phyloP scores from a whole-genome alignment of 108 stramenopile genomes.

The Phaeodactylum tricornutum region DNA sequence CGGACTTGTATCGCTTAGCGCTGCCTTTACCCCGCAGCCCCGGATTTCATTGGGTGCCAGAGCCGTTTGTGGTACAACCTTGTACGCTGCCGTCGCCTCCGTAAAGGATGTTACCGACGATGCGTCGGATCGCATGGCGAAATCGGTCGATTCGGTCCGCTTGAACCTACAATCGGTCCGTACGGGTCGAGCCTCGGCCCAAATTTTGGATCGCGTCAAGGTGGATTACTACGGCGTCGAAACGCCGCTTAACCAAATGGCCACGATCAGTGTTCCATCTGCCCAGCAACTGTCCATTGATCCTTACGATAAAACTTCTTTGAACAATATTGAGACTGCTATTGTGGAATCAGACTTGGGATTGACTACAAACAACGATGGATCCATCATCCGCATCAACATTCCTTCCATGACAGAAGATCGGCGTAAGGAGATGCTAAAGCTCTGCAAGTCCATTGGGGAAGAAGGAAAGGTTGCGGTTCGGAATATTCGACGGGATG shows the following conservation, averaged over 20 bases:
- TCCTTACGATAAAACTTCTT: conserved; percentile 75
- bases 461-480: conserved; percentile 93
- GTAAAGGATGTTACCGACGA: conserved; percentile 25
- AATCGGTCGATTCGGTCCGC: conserved; percentile 64
- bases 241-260: conserved; percentile 89
- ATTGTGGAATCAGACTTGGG: conserved; percentile 86
- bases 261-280: conserved; percentile 74
- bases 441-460: conserved; percentile 85
- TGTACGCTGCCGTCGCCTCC: no score
- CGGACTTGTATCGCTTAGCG: no score
- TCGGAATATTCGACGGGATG: conserved; percentile 83
- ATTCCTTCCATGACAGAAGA: conserved; percentile 92
- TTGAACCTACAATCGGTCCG: conserved; percentile 75
- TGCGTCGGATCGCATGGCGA: conserved; percentile 78
- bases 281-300: conserved; percentile 80
- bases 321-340: conserved; percentile 76
- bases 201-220: conserved; percentile 84
- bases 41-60: no score
- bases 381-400: conserved; percentile 82
- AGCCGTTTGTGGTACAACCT: no score
- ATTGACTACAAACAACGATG: conserved; percentile 86
- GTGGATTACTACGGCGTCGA: conserved; percentile 86
- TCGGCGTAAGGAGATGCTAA: conserved; percentile 89
- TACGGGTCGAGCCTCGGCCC: conserved; percentile 83
- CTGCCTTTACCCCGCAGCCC: no score